Evolutionary conservation across 371 early-diverging fungal species (phyloP), one percentile per base, ranked within the genome.

Genomic region (Catenaria anguillulae): DNA sequence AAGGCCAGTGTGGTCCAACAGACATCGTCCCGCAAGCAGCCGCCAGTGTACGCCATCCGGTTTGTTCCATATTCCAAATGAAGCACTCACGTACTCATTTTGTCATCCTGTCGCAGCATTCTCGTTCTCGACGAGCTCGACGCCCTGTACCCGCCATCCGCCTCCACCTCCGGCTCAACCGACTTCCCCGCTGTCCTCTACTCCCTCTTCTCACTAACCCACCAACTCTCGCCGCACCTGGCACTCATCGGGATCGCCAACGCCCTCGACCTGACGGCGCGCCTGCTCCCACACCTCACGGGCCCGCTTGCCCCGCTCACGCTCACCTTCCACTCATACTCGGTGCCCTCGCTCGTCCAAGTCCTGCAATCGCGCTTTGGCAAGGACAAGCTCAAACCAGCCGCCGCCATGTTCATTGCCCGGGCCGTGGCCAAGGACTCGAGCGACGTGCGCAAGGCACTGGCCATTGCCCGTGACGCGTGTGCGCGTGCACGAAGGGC

Each of bases 181-280:
- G 10, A 10, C 17, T 17, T 29, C 31, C 52, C 26, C 6, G 31
- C 52, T 13, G 52, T 50, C 15, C 52, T 50, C 12, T 50, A 50
- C 52, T 6, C 52, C 12, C 52, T 50, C 26, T 50, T 50, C 17
- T 15, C 26, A 2, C 52, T 50, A 26, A 19, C 52, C 15, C 52
- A 50, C 52, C 26, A 29, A 17, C 31, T 13, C 52, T 17, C 52
- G 12, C 19, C 6, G 29, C 45, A 23, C 4, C 19, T 50, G 8
- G 13, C 29, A 4, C 29, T 58, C 1, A 37, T 58, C 19, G 59
- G 59, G 2, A 58, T 58, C 19, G 59, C 59, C 36, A 58, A 58
- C 43, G 31, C 59, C 24, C 26, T 58, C 36, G 59, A 58, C 43
- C 37, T 58, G 24, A 58, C 59, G 2, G 6, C 17, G 13, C 59